Evolutionary conservation across 768 basidiomycete species (phyloP), one percentile per base, ranked within the genome.

Genomic region (Rhodotorula toruloides): DNA sequence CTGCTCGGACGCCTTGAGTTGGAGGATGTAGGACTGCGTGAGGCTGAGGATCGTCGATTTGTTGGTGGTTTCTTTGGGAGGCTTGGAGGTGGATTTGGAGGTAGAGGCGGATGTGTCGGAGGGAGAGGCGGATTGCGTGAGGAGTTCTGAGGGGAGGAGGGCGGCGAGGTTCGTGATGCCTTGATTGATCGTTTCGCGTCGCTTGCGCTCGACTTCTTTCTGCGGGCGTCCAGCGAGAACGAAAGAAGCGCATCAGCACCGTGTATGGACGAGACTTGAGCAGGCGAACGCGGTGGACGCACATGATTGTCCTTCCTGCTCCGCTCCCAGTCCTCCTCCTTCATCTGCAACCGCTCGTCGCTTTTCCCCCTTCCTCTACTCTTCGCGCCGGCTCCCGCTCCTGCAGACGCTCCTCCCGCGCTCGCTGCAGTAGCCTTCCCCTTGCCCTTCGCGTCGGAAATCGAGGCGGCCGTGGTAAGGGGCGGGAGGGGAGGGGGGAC

Each of bases 141-240:
- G 40, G 21, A n/a, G 4, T 0, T 19, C 27, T 17, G 43, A 16
- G 7, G 93, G 93, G 16, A 97, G 87, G 72, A 93, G 89, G 0
- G 86, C 84, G 0, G 88, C 87, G 22, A 98, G 86, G 73, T 89
- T 88, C 74, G 89, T 91, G 80, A 99, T 96, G 0, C 93, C 93
- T 68, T 93, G 89, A 78, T 94, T 96, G 79, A 99, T 97, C 72
- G 91, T 91, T 25, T 92, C 92, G 53, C 94, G 83, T 58, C 94
- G 87, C 43, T 91, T 85, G 58, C 94, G 88, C 77, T 99, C 94
- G 19, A 98, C 92, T 80, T 97, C 92, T 90, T 97, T 97, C 93
- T 97, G 79, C 57, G 32, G 16, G 34, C 27, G 34, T 4, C 31
- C 5, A 16, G 6, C 11, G 14, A 21, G 10, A 55, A 19, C 12